Percentiles rank a stretch among this genome's conserved stretches.
These are phyloP conservation scores for Cucumis melo DNA, from an alignment of 306 rosid genomes.

Conservation along the genomic window DNA sequence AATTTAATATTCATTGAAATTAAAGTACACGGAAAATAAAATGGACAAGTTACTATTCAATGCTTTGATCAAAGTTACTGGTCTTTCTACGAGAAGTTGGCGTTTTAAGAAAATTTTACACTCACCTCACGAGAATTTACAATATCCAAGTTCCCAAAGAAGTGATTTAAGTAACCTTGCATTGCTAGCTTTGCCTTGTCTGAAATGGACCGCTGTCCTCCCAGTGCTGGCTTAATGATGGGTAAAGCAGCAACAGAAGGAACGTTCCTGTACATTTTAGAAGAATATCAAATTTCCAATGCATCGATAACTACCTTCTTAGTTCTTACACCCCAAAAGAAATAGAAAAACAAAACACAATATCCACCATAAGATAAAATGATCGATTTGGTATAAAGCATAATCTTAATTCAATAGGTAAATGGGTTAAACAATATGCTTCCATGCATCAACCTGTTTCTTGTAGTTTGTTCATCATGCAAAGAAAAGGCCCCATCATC, in stretches of 20 bases:
- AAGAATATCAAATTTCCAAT: not conserved
- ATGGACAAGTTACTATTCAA: not conserved
- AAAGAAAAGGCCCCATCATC: constrained; percentile 68
- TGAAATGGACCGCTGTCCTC: constrained; percentile 63
- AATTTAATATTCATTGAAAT: not conserved
- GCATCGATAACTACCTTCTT: not conserved
- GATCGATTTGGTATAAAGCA: not conserved
- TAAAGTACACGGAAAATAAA: not conserved
- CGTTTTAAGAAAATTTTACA: not conserved
- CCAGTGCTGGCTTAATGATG: constrained; percentile 62
- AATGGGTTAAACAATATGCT: too few relatives aligned
- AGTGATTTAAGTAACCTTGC: constrained; percentile 80
- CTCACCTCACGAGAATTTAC: constrained; percentile 85
- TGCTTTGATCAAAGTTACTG: not conserved
- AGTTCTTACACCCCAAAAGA: not conserved
- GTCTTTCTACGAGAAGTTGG: not conserved
- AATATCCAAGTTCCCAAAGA: constrained; percentile 66
- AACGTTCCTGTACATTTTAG: constrained; percentile 42
- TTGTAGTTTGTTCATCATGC: constrained; percentile 46
- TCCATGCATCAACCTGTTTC: constrained; percentile 32
- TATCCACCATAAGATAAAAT: not conserved
- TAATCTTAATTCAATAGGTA: not conserved
- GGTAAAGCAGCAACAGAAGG: constrained; percentile 79
- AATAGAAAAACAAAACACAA: not conserved
- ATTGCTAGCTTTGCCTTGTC: constrained; percentile 69